A percentile compares a stretch with the other conserved stretches of the same genome.
phyloP scores from a whole-genome alignment of 371 early-diverging fungal species.

The Rhizopus microsporus region DNA sequence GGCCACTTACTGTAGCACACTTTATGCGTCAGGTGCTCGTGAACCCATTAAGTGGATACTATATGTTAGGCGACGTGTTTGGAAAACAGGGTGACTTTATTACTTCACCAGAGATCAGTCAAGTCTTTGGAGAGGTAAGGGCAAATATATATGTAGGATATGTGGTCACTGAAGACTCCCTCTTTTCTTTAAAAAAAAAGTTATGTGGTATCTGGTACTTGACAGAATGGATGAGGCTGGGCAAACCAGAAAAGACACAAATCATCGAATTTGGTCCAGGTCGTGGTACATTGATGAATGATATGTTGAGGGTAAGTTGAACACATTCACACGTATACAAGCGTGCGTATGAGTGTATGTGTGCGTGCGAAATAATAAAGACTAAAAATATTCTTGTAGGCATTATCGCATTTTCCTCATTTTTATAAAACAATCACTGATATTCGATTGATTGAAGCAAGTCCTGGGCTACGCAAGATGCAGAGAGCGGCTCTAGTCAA shows the following conservation, averaged over 20 bases:
- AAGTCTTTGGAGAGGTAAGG: slow-evolving; percentile 94
- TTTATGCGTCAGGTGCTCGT: slow-evolving; percentile 89
- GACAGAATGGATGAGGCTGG: slow-evolving; percentile 69
- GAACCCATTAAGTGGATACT: slow-evolving; percentile 92
- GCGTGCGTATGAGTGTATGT: neutral
- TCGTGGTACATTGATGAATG: slow-evolving; percentile 90
- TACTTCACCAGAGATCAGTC: slow-evolving; percentile 96
- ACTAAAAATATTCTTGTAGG: slow-evolving; percentile 27
- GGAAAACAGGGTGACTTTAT: slow-evolving; percentile 94
- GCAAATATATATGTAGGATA: neutral
- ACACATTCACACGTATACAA: neutral
- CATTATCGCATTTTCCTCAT: slow-evolving; percentile 66
- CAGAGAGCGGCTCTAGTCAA: slow-evolving; percentile 62
- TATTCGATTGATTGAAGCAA: slow-evolving; percentile 85
- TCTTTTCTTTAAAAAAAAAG: slow-evolving; percentile 29
- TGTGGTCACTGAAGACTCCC: neutral
- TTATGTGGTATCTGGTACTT: slow-evolving; percentile 81
- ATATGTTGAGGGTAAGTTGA: slow-evolving; percentile 77
- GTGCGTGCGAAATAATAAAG: no score
- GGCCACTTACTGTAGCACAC: slow-evolving; percentile 85
- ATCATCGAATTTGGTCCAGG: slow-evolving; percentile 95
- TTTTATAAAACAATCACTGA: slow-evolving; percentile 62
- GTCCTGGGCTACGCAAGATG: slow-evolving; percentile 71
- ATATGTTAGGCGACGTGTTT: slow-evolving; percentile 90
- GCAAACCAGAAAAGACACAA: slow-evolving; percentile 63